Evolutionary conservation across 495 filamentous ascomycete genomes (phyloP).

Genomic region (Hypomontagnella submonticulosa): DNA sequence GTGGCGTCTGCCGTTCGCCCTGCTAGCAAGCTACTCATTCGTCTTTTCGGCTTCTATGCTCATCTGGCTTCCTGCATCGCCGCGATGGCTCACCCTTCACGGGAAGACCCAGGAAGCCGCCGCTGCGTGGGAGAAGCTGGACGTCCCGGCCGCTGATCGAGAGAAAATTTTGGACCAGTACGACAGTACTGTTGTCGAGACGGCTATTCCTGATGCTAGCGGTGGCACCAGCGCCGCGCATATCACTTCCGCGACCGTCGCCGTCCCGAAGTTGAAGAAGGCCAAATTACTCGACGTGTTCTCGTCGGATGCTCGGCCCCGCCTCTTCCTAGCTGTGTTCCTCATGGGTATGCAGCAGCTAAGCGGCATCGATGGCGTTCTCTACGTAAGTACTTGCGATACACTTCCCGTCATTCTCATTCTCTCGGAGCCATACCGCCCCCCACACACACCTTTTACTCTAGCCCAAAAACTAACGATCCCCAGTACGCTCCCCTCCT

Average conservation of each 20-base stretch:
- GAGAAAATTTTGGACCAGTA: slow-evolving; percentile 45
- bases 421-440: too few species aligned
- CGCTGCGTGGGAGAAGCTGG: slow-evolving; percentile 39
- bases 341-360: slow-evolving; percentile 62
- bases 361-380: slow-evolving; percentile 63
- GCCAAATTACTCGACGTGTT: slow-evolving; percentile 40
- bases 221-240: slow-evolving; percentile 11
- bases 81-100: slow-evolving; percentile 56
- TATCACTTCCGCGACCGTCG: slow-evolving; percentile 1
- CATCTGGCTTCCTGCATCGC: slow-evolving; percentile 54
- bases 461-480: not conserved
- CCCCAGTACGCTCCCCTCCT: slow-evolving; percentile 63
- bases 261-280: slow-evolving; percentile 23
- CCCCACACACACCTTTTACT: too few species aligned
- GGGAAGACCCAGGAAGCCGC: slow-evolving; percentile 44
- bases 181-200: slow-evolving; percentile 22
- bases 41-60: slow-evolving; percentile 51
- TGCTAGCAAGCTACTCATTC: slow-evolving; percentile 57
- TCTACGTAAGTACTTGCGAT: slow-evolving; percentile 56
- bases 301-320: slow-evolving; percentile 30
- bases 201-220: slow-evolving; percentile 21
- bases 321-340: slow-evolving; percentile 47
- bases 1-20: slow-evolving; percentile 67
- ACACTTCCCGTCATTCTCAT: too few species aligned
- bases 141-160: slow-evolving; percentile 39